A percentile compares a stretch with the other conserved stretches of the same genome.
These are phyloP conservation scores for Colletotrichum viniferum DNA, from an alignment of 2,329 filamentous ascomycete genomes.

Conservation along the genomic window DNA sequence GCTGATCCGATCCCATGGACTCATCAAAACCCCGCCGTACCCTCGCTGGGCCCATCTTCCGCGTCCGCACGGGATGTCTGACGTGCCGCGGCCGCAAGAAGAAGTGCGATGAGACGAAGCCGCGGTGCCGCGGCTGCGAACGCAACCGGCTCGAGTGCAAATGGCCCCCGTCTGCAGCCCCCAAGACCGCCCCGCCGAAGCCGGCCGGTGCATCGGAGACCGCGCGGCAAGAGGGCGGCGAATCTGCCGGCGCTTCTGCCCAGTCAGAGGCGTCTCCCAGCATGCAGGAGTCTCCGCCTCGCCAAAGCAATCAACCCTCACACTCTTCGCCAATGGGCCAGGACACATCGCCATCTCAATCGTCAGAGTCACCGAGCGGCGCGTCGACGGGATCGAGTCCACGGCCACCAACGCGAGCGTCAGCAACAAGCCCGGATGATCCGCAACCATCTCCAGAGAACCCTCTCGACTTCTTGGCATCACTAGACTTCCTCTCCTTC, in stretches of 20 bases:
- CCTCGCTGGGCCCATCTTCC: constrained; percentile 14
- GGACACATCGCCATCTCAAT: background rate
- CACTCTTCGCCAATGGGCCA: background rate
- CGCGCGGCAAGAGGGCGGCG: background rate
- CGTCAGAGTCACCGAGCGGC: background rate
- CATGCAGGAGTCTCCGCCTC: background rate
- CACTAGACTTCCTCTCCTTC: background rate
- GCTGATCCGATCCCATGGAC: background rate
- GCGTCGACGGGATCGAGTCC: background rate
- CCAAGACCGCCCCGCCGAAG: background rate
- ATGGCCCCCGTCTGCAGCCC: constrained; percentile 2
- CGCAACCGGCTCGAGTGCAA: constrained; percentile 27
- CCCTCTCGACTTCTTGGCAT: background rate
- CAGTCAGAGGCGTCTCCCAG: background rate
- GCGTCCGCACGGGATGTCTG: constrained; percentile 39
- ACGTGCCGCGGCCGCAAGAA: constrained; percentile 52
- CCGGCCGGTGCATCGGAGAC: background rate
- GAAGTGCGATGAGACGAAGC: constrained; percentile 51
- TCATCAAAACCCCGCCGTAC: constrained; percentile 11
- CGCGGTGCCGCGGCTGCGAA: constrained; percentile 42
- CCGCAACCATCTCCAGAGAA: background rate
- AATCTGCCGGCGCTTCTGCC: background rate
- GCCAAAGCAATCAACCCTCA: background rate
- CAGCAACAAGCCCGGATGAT: background rate
- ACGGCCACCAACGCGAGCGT: background rate